Evolutionary conservation across 139 green algal species (phyloP), one percentile per base, ranked within the genome.

Genomic region (Picochlorum sp.): DNA sequence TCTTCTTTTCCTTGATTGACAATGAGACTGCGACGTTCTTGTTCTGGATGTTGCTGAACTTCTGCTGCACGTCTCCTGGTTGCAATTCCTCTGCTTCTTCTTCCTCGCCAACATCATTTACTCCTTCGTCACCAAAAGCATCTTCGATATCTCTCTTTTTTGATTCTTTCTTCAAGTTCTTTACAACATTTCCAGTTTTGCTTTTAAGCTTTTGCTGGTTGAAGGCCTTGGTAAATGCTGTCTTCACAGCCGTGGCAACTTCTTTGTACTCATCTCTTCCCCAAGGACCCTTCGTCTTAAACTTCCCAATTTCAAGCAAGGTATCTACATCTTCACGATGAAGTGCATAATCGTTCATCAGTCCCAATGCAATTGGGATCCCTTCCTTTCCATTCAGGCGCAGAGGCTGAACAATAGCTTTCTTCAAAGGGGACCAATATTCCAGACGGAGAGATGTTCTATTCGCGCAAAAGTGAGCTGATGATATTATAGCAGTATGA

Each of bases 301-400:
- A 95, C 59, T 90, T 88, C 30, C 87, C 94, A 6, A 95, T 79
- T 61, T 94, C 89, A 1, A 49, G 61, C 32, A 85, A 49, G 51
- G 73, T 84, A 60, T 85, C 77, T 23, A 82, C 46, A 58, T 85
- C 76, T 20, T 85, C 80, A 41, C 80, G 67, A 38, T 56, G 72
- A 58, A 91, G 56, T 63, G 72, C 83, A 71, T 89, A 89, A 23
- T 74, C 74, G n/a, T 77, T 64, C 83, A 90, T 76, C 49, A 56
- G 20, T 3, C 8, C 34, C 61, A 75, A 54, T 47, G 62, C 5
- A 6, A 9, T 37, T 0, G 68, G 18, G 14, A 95, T 83, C 49
- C 77, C 90, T 32, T 84, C 86, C 61, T 92, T 85, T 26, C 79
- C 79, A 14, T 82, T n/a, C 16, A 14, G 6, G 1, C 20, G 23